These are phyloP conservation scores for Acacia concinna DNA, from an alignment of 331 rosid genomes.

Conservation along the genomic window DNA sequence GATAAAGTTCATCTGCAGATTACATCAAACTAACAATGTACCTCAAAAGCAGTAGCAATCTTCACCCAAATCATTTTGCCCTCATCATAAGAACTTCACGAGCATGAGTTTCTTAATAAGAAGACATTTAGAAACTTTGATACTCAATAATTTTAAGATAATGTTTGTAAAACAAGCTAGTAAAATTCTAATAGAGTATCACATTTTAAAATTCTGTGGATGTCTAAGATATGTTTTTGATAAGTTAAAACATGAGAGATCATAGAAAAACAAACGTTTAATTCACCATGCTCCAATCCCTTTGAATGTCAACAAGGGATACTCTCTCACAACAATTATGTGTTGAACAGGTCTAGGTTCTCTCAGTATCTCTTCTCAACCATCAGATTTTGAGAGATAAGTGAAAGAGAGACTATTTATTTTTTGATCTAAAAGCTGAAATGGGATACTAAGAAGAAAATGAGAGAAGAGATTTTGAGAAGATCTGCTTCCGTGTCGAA, in stretches of 20 bases:
- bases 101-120: not conserved
- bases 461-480: too few species aligned
- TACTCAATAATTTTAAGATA: not conserved
- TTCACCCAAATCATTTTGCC: not conserved
- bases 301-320: not conserved
- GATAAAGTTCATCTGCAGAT: constrained; percentile 80
- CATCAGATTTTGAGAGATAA: too few species aligned
- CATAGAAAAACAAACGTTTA: not conserved
- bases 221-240: not conserved
- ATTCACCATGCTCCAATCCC: not conserved
- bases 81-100: not conserved
- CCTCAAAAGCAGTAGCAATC: constrained; percentile 20
- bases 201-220: too few species aligned
- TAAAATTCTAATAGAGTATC: constrained; percentile 5
- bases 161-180: constrained; percentile 7
- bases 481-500: too few species aligned
- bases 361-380: too few species aligned
- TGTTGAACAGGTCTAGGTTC: too few species aligned
- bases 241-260: not conserved
- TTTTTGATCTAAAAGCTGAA: too few species aligned
- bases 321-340: not conserved
- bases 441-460: too few species aligned
- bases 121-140: not conserved
- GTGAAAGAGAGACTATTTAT: too few species aligned
- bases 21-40: constrained; percentile 24